These are phyloP conservation scores for Acanthamoeba lenticulata DNA, from an alignment of 208 protist genomes.

Conservation along the genomic window DNA sequence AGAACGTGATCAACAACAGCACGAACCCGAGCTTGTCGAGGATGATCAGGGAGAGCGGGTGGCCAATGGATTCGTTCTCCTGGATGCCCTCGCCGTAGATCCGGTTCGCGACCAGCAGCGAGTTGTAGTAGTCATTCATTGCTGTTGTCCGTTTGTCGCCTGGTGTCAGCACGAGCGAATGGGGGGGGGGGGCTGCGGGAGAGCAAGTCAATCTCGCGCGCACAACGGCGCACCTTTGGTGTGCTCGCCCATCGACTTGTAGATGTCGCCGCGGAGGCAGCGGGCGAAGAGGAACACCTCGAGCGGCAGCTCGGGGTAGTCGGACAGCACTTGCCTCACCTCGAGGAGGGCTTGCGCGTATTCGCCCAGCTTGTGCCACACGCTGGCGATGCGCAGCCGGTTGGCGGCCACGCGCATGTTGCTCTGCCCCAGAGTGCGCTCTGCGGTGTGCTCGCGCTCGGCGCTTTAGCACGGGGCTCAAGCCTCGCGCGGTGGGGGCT, in stretches of 20 bases:
- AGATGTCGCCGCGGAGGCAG: neutral
- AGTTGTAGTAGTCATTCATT: conserved; percentile 30
- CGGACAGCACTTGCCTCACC: neutral
- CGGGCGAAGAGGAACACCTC: conserved; percentile 3
- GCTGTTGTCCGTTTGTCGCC: neutral
- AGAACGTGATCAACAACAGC: neutral
- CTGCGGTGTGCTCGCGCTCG: neutral
- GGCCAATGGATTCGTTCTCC: neutral
- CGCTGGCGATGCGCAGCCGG: neutral
- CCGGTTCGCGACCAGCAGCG: neutral
- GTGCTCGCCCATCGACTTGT: neutral
- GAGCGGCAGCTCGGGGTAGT: neutral
- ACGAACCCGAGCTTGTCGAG: conserved; percentile 31
- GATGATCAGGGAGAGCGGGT: conserved; percentile 15
- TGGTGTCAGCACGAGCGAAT: neutral
- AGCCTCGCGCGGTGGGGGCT: no score
- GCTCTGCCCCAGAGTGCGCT: neutral
- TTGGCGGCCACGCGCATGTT: neutral
- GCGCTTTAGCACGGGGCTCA: no score
- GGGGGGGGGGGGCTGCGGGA: neutral
- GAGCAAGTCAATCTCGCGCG: no score
- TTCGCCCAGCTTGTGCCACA: neutral
- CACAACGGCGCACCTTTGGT: neutral
- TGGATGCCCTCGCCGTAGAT: conserved; percentile 23
- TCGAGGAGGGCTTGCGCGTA: neutral